Conservation (phyloP, 768 basidiomycete species). For the Lyophyllum decastes region DNA sequence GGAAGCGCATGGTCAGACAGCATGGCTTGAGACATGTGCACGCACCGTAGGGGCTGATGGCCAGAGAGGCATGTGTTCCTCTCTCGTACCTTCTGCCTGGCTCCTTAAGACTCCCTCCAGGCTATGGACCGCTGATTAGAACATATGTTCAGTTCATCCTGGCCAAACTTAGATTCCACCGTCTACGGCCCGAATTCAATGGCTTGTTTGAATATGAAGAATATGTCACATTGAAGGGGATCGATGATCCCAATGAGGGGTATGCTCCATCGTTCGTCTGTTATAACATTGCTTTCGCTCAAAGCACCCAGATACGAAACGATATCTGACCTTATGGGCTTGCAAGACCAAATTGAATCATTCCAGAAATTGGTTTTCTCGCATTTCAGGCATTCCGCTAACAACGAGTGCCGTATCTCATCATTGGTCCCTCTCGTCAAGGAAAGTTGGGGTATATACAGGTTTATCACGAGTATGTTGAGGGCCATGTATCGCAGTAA, state of each 20-base stretch:
- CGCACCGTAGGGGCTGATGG: conserved; percentile 82
- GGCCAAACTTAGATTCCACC: conserved; percentile 94
- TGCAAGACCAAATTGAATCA: conserved; percentile 98
- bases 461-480: conserved; percentile 98
- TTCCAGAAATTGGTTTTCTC: conserved; percentile 98
- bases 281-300: conserved; percentile 10
- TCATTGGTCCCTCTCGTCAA: conserved; percentile 95
- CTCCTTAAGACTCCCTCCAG: conserved; percentile 37
- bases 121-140: conserved; percentile 90
- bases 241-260: conserved; percentile 99
- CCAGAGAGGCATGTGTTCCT: conserved; percentile 58
- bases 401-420: conserved; percentile 98
- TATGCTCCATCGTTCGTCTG: conserved; percentile 39
- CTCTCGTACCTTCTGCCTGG: neutral
- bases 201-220: conserved; percentile 99
- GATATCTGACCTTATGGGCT: conserved; percentile 93
- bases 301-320: conserved; percentile 80
- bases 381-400: conserved; percentile 86
- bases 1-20: conserved; percentile 94
- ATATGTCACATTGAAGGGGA: conserved; percentile 94
- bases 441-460: conserved; percentile 98
- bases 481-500: conserved; percentile 93
- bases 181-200: conserved; percentile 95
- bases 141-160: conserved; percentile 96
- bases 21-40: conserved; percentile 97